Evolutionary conservation across 179 eudicot genomes (phyloP).

Genomic region (Heliamphora ciliata): DNA sequence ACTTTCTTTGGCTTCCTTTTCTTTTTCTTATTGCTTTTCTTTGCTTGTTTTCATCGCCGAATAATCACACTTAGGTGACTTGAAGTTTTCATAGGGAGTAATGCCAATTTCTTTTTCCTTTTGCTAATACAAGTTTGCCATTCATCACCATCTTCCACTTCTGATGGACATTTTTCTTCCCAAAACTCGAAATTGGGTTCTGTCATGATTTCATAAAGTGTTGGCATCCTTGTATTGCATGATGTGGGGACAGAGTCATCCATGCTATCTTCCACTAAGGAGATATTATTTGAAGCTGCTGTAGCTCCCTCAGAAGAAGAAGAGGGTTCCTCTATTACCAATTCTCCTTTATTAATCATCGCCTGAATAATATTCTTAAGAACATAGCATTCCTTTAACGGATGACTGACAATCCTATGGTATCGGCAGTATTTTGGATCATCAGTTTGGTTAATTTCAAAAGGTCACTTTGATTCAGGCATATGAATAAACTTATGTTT

Average conservation of each 20-base stretch:
- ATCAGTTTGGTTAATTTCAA: not conserved
- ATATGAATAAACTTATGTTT: not conserved
- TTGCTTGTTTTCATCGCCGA: not conserved
- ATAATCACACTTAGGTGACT: not conserved
- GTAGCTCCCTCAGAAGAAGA: not conserved
- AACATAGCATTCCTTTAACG: not conserved
- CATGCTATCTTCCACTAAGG: no score
- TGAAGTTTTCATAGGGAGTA: not conserved
- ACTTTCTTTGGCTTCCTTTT: not conserved
- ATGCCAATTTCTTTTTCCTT: no score
- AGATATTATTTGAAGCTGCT: no score
- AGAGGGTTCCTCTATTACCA: not conserved
- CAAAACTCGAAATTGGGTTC: not conserved
- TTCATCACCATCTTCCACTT: not conserved
- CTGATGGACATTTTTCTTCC: not conserved
- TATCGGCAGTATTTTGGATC: not conserved
- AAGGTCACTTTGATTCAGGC: not conserved
- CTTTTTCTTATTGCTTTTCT: not conserved
- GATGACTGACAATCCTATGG: not conserved
- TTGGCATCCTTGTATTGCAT: not conserved
- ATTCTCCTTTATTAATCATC: not conserved
- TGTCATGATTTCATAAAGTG: not conserved
- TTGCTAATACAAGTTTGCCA: not conserved
- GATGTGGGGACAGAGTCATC: no score
- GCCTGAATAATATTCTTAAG: not conserved